Percentiles rank a stretch among this genome's conserved stretches.
Evolutionary conservation across 257 asterid species (phyloP).

Genomic region (Paraleonurus japonicus): DNA sequence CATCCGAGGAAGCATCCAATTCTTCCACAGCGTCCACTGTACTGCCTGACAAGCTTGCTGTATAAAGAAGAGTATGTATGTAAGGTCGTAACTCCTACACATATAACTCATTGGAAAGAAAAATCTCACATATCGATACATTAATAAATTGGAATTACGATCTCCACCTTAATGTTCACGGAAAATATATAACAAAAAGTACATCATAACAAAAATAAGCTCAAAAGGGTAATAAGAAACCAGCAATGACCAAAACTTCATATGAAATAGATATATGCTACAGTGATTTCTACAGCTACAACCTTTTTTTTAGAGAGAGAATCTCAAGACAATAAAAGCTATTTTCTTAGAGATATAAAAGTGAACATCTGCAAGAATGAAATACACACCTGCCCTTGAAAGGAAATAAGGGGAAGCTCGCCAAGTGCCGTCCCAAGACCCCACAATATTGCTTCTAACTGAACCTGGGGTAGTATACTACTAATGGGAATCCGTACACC

Average conservation of each 20-base stretch:
- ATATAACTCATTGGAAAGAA: background rate
- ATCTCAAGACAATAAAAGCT: background rate
- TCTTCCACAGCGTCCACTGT: slow-evolving; percentile 59
- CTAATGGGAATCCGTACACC: slow-evolving; percentile 73
- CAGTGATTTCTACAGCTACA: background rate
- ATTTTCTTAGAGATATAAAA: background rate
- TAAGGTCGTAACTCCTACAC: slow-evolving; percentile 15
- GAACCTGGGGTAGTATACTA: slow-evolving; percentile 86
- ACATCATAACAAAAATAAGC: background rate
- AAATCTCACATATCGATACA: background rate
- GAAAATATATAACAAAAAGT: background rate
- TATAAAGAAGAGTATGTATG: slow-evolving; percentile 18
- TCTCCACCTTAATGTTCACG: no score
- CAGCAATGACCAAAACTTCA: background rate
- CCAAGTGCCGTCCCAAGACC: slow-evolving; percentile 97
- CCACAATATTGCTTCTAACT: slow-evolving; percentile 88
- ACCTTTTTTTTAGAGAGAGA: background rate
- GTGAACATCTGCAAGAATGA: background rate
- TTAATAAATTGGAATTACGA: background rate
- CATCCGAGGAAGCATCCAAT: slow-evolving; percentile 49
- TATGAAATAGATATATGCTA: background rate
- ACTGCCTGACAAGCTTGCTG: slow-evolving; percentile 67
- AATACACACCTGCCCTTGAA: slow-evolving; percentile 82
- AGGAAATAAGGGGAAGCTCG: slow-evolving; percentile 97
- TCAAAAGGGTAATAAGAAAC: background rate